Evolutionary conservation across 2,329 filamentous ascomycete species (phyloP), one percentile per base, ranked within the genome.

Genomic region (Chalaropsis ovoidea): DNA sequence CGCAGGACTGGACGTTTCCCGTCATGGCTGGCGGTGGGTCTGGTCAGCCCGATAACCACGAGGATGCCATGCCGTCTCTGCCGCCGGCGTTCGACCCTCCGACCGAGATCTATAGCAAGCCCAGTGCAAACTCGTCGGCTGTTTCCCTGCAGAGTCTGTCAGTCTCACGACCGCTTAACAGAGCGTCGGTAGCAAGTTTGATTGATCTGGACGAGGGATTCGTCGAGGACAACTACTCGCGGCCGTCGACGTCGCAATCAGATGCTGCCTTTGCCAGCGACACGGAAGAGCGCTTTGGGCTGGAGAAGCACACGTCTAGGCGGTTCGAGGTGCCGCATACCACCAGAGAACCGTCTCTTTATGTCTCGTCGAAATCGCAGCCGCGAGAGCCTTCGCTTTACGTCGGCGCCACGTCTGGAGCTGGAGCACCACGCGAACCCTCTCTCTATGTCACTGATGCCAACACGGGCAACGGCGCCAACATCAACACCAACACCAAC

Each of bases 1-100:
- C 75, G 0, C 75, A 76, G 66, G 80, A 82, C 63, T 83, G 81
- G 81, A 81, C 79, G 63, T 83, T 82, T 22, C 63, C 66, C 4
- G 61, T 61, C 41, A 67, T 65, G 63, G 39, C 39, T 13, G 42
- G 60, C 8, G 43, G 60, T 10, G 65, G 65, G 15, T 67, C 65
- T 3, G 65, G 61, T 0, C 65, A 64, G 22, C 49, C 64, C 39
- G 66, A 67, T 11, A n/a, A 31, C 6, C 54, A 39, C 27, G 66
- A 67, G 11, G 66, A 67, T 54, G 56, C 56, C 15, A 45, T 60
- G 39, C 27, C 52, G 35, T 52, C 63, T 31, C 47, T 49, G 19
- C 24, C 45, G 39, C 52, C 62, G 6, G 41, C 45, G 5, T 62
- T 62, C 41, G 47, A 67, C 19, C 62, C 62, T 0, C 56, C 43